Evolutionary conservation across 768 basidiomycete species (phyloP).

Genomic region (Pleurotus pulmonarius): DNA sequence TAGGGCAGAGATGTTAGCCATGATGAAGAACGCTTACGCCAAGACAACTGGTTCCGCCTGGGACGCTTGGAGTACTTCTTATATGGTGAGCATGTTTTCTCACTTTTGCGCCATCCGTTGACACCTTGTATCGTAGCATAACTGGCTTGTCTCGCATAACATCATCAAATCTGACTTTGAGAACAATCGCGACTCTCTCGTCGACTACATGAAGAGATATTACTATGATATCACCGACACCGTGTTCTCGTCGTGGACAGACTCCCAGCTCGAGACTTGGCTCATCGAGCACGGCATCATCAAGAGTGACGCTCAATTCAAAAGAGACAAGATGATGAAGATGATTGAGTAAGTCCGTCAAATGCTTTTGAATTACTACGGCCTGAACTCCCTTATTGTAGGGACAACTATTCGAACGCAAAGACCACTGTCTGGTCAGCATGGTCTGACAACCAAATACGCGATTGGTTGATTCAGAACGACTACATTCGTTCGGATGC

Average conservation of each 20-base stretch:
- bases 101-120: neutral
- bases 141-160: conserved; percentile 82
- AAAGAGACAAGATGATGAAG: conserved; percentile 74
- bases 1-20: conserved; percentile 61
- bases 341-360: conserved; percentile 52
- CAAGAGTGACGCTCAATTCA: conserved; percentile 64
- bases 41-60: conserved; percentile 63
- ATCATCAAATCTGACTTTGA: conserved; percentile 53
- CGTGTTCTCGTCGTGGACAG: conserved; percentile 70
- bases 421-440: conserved; percentile 57
- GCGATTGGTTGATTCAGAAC: conserved; percentile 69
- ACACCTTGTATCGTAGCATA: conserved; percentile 39
- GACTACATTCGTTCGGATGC: conserved; percentile 60
- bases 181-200: conserved; percentile 60
- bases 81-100: conserved; percentile 52
- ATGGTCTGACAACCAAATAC: conserved; percentile 76
- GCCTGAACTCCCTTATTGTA: conserved; percentile 15
- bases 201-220: conserved; percentile 69
- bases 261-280: conserved; percentile 75
- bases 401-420: conserved; percentile 66
- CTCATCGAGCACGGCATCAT: conserved; percentile 70
- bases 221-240: conserved; percentile 60
- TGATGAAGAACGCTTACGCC: conserved; percentile 70
- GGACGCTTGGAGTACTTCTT: conserved; percentile 84
- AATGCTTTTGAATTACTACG: neutral